A percentile compares a stretch with the other conserved stretches of the same genome.
These are phyloP conservation scores for Leonotis leonurus DNA, from an alignment of 257 asterid species.

Conservation along the genomic window DNA sequence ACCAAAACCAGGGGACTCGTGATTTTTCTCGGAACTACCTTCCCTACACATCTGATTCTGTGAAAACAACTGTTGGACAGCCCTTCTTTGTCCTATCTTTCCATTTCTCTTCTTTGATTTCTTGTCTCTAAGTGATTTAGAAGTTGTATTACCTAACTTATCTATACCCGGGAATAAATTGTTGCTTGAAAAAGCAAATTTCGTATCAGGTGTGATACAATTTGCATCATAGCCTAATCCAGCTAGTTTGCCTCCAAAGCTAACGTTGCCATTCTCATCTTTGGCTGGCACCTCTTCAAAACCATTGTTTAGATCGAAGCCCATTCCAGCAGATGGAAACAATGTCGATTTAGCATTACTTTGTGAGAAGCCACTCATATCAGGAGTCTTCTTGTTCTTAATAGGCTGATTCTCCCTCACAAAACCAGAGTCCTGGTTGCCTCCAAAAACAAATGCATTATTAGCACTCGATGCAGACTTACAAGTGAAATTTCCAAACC, in stretches of 20 bases:
- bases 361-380: slow-evolving; percentile 16
- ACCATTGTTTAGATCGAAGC: slow-evolving; percentile 20
- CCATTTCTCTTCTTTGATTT: slow-evolving; percentile 41
- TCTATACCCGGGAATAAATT: slow-evolving; percentile 24
- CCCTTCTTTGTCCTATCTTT: slow-evolving; percentile 37
- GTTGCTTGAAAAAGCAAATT: slow-evolving; percentile 29
- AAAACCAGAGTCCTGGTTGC: slow-evolving; percentile 19
- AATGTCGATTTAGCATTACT: slow-evolving; percentile 20
- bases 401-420: slow-evolving; percentile 31
- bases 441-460: slow-evolving; percentile 39
- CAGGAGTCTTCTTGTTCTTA: slow-evolving; percentile 19
- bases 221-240: slow-evolving; percentile 31
- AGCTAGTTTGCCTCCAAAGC: slow-evolving; percentile 24
- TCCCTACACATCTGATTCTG: slow-evolving; percentile 26
- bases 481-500: slow-evolving; percentile 14
- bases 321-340: slow-evolving; percentile 21
- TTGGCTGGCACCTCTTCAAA: slow-evolving; percentile 27
- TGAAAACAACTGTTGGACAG: slow-evolving; percentile 31
- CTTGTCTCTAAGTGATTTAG: slow-evolving; percentile 35
- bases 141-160: too few species aligned
- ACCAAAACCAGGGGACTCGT: slow-evolving; percentile 48
- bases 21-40: slow-evolving; percentile 27
- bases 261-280: slow-evolving; percentile 33
- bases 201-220: slow-evolving; percentile 31
- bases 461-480: slow-evolving; percentile 16